Percentiles rank a stretch among this genome's conserved stretches.
These are phyloP conservation scores for Tubosaeta sp. DNA, from an alignment of 768 basidiomycete species.

Conservation along the genomic window DNA sequence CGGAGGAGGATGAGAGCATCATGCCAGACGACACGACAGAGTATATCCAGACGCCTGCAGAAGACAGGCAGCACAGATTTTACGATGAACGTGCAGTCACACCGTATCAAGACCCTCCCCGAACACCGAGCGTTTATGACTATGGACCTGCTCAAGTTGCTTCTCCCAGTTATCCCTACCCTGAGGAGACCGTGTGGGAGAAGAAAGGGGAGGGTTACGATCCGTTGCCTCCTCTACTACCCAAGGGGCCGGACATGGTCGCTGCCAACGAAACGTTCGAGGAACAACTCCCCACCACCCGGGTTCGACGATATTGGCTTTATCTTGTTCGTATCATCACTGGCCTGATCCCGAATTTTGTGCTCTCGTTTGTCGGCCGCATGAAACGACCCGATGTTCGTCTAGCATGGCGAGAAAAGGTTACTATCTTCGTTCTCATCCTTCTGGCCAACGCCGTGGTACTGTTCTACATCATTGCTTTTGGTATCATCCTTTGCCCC, in stretches of 20 bases:
- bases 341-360: constrained; percentile 52
- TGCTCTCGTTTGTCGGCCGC: constrained; percentile 46
- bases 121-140: constrained; percentile 27
- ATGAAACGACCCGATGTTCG: constrained; percentile 69
- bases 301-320: constrained; percentile 56
- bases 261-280: constrained; percentile 48
- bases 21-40: constrained; percentile 38
- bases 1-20: constrained; percentile 46
- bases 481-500: constrained; percentile 59
- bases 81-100: constrained; percentile 29
- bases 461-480: constrained; percentile 64
- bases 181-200: constrained; percentile 40
- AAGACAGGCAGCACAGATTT: constrained; percentile 29
- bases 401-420: constrained; percentile 67
- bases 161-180: constrained; percentile 26
- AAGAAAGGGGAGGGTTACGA: constrained; percentile 35
- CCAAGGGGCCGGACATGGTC: constrained; percentile 36
- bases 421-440: constrained; percentile 61
- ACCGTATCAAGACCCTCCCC: constrained; percentile 29
- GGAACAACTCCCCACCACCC: constrained; percentile 50
- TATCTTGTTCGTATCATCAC: constrained; percentile 50
- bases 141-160: constrained; percentile 20
- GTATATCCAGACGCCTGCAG: constrained; percentile 31
- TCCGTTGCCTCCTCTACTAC: constrained; percentile 27
- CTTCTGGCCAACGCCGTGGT: constrained; percentile 48